Base-by-base conservation (phyloP, 1,139 yeast genomes). In the Lodderomyces jiufengensis region DNA sequence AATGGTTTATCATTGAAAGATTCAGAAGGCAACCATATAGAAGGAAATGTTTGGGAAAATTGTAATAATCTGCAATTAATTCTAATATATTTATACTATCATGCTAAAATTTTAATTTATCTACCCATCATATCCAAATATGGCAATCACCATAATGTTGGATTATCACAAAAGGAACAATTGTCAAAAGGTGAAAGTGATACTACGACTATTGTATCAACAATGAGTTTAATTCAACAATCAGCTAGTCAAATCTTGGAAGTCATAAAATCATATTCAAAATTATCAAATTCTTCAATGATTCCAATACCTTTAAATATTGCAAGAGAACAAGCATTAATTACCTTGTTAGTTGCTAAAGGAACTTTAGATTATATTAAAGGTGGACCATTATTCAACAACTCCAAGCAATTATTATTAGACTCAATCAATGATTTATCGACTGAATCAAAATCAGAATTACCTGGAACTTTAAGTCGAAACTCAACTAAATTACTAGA, bases 331-430 rank as follows among this genome's bases (percentile, higher is more conserved):
- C 77, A 78, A 48, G 78, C 88, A 1, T 64, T 88, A 32, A 71
- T 82, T 43, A 73, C 88, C 0, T 63, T 86, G 12, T 56, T 86
- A 38, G 84, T 85, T 13, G 85, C 95, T 1, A 80, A 80, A 45
- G 90, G 95, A 8, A 77, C 87, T 1, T 65, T 87, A 40, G 95
- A 86, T 46, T 86, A 85, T 53, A 80, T 87, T 3, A 79, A 85
- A 52, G 88, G 92, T 18, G 95, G 96, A 0, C 81, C 92, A 1
- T 59, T 87, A 39, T 78, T 81, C 49, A 83, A 76, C 51, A 86
- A 81, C 34, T 78, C 82, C 54, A 82, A 80, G 45, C 68, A 62
- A 25, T 58, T 82, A 32, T 57, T 83, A 25, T 56, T 67, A 22
- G 73, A 65, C 28, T 66, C 80, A 3, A 58, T 80, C 2, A 59